Evolutionary conservation across 2,329 filamentous ascomycete genomes (phyloP).

Genomic region (Alternaria longipes): DNA sequence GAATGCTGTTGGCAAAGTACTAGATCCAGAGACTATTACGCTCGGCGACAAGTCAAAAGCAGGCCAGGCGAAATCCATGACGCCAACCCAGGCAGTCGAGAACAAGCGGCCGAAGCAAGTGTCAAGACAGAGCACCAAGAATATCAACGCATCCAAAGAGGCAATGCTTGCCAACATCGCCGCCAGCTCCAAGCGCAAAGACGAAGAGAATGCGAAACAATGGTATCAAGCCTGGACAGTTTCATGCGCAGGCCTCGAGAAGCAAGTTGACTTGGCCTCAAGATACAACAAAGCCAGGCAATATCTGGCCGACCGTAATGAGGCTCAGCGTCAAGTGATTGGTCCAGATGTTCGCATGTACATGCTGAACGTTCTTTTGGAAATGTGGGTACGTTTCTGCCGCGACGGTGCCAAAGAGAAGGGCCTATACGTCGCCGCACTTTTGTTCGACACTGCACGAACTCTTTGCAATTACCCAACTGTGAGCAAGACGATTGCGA

Average conservation of each 20-base stretch:
- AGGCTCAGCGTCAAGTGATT: slow-evolving; percentile 51
- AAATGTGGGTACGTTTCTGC: slow-evolving; percentile 58
- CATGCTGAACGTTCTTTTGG: slow-evolving; percentile 59
- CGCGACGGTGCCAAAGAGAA: slow-evolving; percentile 38
- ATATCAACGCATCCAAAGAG: slow-evolving; percentile 53
- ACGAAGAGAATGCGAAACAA: slow-evolving; percentile 53
- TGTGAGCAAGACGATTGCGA: slow-evolving; percentile 43
- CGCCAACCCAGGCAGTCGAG: slow-evolving; percentile 22
- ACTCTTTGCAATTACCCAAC: slow-evolving; percentile 38
- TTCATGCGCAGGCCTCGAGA: slow-evolving; percentile 59
- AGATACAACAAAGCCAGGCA: slow-evolving; percentile 61
- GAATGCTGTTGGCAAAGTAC: slow-evolving; percentile 27
- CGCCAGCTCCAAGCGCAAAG: slow-evolving; percentile 53
- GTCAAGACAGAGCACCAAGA: slow-evolving; percentile 38
- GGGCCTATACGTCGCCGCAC: slow-evolving; percentile 43
- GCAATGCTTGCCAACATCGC: slow-evolving; percentile 56
- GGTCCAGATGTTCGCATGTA: slow-evolving; percentile 60
- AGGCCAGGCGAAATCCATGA: slow-evolving; percentile 18
- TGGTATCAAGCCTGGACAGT: slow-evolving; percentile 57
- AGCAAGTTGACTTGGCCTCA: slow-evolving; percentile 53
- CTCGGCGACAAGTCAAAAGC: slow-evolving; percentile 38
- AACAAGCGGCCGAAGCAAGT: slow-evolving; percentile 33
- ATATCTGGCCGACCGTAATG: slow-evolving; percentile 57
- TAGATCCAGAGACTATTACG: slow-evolving; percentile 32
- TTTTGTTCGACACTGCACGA: slow-evolving; percentile 44